A percentile compares a stretch with the other conserved stretches of the same genome.
Evolutionary conservation across 2,329 filamentous ascomycete genomes (phyloP).

Genomic region (Fusarium sulawesiense): DNA sequence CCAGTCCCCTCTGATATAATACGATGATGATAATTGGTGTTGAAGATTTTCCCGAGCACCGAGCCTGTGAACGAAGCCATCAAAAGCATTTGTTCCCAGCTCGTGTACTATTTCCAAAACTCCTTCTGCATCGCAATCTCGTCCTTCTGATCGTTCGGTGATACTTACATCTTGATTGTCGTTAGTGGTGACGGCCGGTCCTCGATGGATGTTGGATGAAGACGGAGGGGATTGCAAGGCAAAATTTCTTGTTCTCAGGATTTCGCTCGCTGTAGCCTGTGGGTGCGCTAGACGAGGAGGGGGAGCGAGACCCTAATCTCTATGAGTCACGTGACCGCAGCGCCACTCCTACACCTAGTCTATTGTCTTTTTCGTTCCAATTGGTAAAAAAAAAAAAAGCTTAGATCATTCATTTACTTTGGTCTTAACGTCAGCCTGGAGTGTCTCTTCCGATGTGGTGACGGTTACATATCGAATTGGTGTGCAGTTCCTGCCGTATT

Average conservation of each 20-base stretch:
- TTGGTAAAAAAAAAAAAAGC: too few relatives aligned
- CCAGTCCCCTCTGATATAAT: conserved; percentile 31
- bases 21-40: neutral
- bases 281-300: too few relatives aligned
- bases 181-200: conserved; percentile 56
- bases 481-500: neutral
- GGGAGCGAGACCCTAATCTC: too few relatives aligned
- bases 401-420: neutral
- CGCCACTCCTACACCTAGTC: too few relatives aligned
- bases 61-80: conserved; percentile 28
- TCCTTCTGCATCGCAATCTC: conserved; percentile 26
- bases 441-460: neutral
- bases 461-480: neutral
- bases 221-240: conserved; percentile 46
- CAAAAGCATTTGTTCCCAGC: conserved; percentile 35
- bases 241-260: too few relatives aligned
- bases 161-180: conserved; percentile 60
- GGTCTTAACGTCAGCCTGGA: neutral
- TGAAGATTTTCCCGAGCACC: conserved; percentile 8
- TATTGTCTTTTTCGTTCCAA: neutral
- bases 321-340: too few relatives aligned
- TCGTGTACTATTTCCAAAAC: conserved; percentile 23
- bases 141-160: conserved; percentile 32
- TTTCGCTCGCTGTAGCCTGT: too few relatives aligned
- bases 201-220: conserved; percentile 54